Percentiles rank a stretch among this genome's conserved stretches.
phyloP scores from a whole-genome alignment of 2,329 filamentous ascomycete species.

The Verticillium isaacii region DNA sequence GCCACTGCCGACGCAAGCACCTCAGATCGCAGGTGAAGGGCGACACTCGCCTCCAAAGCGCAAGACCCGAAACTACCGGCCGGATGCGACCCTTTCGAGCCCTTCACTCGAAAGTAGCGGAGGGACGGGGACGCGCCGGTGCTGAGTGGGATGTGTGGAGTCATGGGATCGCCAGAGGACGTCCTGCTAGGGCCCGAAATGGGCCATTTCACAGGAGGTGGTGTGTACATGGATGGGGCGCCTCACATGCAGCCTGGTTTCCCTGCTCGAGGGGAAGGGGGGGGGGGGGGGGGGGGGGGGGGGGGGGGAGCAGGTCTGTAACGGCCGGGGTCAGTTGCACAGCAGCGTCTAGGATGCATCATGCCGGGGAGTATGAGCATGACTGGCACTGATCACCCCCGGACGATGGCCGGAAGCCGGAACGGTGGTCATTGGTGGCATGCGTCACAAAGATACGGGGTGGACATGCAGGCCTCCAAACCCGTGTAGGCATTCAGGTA shows the following conservation, averaged over 20 bases:
- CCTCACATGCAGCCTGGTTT: constrained; percentile 1
- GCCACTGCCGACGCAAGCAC: constrained; percentile 1
- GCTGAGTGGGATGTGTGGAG: constrained; percentile 9
- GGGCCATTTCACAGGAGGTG: constrained; percentile 10
- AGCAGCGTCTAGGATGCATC: neutral
- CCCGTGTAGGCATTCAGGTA: neutral
- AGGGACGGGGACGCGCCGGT: constrained; percentile 7
- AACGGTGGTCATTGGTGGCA: constrained; percentile 4
- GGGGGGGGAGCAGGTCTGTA: neutral
- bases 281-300: neutral
- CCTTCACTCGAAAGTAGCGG: neutral
- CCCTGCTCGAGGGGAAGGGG: constrained; percentile 2
- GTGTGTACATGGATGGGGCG: constrained; percentile 7
- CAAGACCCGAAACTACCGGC: constrained; percentile 11
- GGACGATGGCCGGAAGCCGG: constrained; percentile 8
- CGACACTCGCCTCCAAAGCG: constrained; percentile 4
- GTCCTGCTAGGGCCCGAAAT: constrained; percentile 7
- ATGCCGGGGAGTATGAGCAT: constrained; percentile 4
- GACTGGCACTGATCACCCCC: constrained; percentile 9
- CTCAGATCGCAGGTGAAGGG: neutral
- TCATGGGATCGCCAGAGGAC: constrained; percentile 9
- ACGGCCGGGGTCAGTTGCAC: constrained; percentile 5
- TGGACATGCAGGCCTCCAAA: neutral
- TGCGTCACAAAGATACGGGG: neutral
- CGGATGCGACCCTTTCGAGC: constrained; percentile 1